These are phyloP conservation scores for Bisporella sp. DNA, from an alignment of 2,329 filamentous ascomycete species.

Conservation along the genomic window DNA sequence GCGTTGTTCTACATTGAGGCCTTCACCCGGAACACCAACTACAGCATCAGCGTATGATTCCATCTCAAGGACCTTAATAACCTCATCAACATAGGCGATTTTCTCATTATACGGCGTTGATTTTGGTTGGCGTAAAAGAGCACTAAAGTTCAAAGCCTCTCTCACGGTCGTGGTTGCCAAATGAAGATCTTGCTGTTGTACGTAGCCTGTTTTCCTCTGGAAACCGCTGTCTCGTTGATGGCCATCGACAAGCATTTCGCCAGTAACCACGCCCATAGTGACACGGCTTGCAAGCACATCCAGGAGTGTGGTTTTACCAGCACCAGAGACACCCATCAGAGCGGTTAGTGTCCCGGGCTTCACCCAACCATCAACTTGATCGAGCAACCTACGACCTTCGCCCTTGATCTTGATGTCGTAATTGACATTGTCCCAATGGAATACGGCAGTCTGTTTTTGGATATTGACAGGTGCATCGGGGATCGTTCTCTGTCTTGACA, in stretches of 20 bases:
- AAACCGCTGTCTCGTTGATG: slow-evolving; percentile 70
- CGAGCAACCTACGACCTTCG: slow-evolving; percentile 67
- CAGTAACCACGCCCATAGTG: slow-evolving; percentile 82
- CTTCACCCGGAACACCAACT: slow-evolving; percentile 85
- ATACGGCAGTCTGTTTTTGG: slow-evolving; percentile 42
- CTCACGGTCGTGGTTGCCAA: slow-evolving; percentile 78
- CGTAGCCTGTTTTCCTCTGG: slow-evolving; percentile 88
- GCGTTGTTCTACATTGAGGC: slow-evolving; percentile 60
- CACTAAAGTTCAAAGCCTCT: slow-evolving; percentile 81
- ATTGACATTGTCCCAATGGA: slow-evolving; percentile 41
- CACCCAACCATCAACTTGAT: slow-evolving; percentile 87
- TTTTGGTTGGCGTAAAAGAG: slow-evolving; percentile 75
- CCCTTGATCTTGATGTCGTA: slow-evolving; percentile 69
- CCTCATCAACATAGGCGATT: slow-evolving; percentile 79
- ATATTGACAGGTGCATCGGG: slow-evolving; percentile 26
- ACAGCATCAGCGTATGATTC: slow-evolving; percentile 82
- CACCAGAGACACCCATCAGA: slow-evolving; percentile 68
- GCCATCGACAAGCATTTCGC: slow-evolving; percentile 67
- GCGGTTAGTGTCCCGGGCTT: slow-evolving; percentile 87
- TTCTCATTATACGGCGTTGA: slow-evolving; percentile 70
- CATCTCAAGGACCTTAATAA: slow-evolving; percentile 89
- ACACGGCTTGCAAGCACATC: slow-evolving; percentile 81
- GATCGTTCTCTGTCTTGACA: slow-evolving; percentile 44
- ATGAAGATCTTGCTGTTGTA: slow-evolving; percentile 67
- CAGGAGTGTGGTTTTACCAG: slow-evolving; percentile 88